Evolutionary conservation across 495 filamentous ascomycete species (phyloP).

Genomic region (Talaromyces liani): DNA sequence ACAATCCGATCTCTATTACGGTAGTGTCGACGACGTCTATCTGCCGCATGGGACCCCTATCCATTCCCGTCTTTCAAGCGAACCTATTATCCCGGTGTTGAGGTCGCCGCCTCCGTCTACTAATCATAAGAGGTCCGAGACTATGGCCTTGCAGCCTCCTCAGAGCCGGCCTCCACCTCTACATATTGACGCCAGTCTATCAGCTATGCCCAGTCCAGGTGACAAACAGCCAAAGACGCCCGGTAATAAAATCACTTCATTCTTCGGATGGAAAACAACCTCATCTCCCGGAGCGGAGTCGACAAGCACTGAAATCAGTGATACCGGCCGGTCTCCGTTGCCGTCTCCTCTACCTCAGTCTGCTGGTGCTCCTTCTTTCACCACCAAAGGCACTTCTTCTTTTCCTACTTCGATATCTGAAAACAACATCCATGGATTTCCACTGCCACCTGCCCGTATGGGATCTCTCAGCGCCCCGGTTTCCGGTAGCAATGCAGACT

Average conservation of each 20-base stretch:
- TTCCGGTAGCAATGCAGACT: slow-evolving; percentile 36
- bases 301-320: slow-evolving; percentile 58
- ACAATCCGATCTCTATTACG: slow-evolving; percentile 19
- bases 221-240: slow-evolving; percentile 52
- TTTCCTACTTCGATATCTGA: slow-evolving; percentile 37
- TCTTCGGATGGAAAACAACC: slow-evolving; percentile 60
- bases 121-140: slow-evolving; percentile 29
- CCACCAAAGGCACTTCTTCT: slow-evolving; percentile 24
- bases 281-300: slow-evolving; percentile 53
- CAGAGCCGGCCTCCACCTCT: slow-evolving; percentile 31
- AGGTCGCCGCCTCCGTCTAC: slow-evolving; percentile 34
- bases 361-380: slow-evolving; percentile 32
- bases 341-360: slow-evolving; percentile 50
- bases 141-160: slow-evolving; percentile 37
- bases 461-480: slow-evolving; percentile 27
- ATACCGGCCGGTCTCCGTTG: slow-evolving; percentile 49
- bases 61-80: slow-evolving; percentile 40
- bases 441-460: slow-evolving; percentile 24
- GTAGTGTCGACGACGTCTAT: slow-evolving; percentile 28
- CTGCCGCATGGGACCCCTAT: slow-evolving; percentile 37
- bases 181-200: slow-evolving; percentile 27
- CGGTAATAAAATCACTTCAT: slow-evolving; percentile 54
- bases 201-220: slow-evolving; percentile 22
- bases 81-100: slow-evolving; percentile 39
- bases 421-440: slow-evolving; percentile 31